phyloP scores from a whole-genome alignment of 441 rosid genomes.

The Bocquillonia castaneifolia region DNA sequence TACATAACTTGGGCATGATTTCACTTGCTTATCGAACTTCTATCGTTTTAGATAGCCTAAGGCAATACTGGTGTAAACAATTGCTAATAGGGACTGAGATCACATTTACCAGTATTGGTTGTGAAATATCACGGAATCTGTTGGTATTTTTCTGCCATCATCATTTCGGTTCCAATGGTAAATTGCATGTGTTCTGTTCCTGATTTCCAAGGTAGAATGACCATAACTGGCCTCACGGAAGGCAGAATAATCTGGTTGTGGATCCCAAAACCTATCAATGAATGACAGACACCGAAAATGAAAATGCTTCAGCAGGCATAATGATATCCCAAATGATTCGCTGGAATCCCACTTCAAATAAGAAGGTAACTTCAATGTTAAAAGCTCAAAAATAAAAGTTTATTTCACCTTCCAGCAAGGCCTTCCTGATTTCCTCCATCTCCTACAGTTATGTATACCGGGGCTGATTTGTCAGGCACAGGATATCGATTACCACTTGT shows the following conservation, averaged over 20 bases:
- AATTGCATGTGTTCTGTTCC: constrained; percentile 52
- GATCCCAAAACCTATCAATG: constrained; percentile 45
- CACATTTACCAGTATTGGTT: constrained; percentile 41
- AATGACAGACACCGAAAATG: constrained; percentile 1
- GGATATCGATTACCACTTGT: constrained; percentile 58
- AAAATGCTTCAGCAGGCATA: background rate
- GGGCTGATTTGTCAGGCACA: constrained; percentile 66
- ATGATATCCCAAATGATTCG: background rate
- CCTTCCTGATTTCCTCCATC: constrained; percentile 96
- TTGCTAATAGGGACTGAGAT: background rate
- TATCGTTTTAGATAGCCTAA: background rate
- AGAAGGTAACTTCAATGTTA: background rate
- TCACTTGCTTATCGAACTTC: background rate
- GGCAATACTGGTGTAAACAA: background rate
- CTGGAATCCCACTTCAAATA: background rate
- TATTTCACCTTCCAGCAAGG: constrained; percentile 56
- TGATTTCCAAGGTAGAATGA: constrained; percentile 52
- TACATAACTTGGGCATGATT: background rate
- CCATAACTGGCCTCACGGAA: constrained; percentile 72
- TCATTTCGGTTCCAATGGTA: constrained; percentile 68
- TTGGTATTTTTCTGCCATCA: constrained; percentile 40
- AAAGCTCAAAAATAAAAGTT: constrained; percentile 4
- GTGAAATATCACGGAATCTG: constrained; percentile 43
- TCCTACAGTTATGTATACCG: constrained; percentile 75
- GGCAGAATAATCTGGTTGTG: constrained; percentile 70